Conservation (phyloP, 2,329 filamentous ascomycete species). For the Talaromyces sp. region DNA sequence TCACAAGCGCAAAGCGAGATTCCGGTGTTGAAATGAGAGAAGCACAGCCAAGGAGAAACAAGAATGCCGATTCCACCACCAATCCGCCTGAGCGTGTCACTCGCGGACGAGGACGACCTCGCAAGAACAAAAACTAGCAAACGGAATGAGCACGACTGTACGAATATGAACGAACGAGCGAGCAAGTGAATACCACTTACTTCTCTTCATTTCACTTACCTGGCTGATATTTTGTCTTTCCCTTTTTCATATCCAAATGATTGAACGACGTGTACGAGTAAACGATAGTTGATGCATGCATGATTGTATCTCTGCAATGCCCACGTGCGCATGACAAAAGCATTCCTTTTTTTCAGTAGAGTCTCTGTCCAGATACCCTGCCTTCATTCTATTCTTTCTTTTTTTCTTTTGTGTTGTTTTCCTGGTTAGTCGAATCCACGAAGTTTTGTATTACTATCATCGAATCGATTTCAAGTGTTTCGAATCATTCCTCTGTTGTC, state of each 20-base stretch:
- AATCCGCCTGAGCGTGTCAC: background rate
- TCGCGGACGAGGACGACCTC: constrained; percentile 2
- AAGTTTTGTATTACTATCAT: background rate
- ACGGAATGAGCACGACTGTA: background rate
- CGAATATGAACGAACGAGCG: background rate
- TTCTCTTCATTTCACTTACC: background rate
- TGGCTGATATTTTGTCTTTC: background rate
- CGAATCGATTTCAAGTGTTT: background rate
- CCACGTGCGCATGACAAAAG: background rate
- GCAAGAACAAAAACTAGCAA: background rate
- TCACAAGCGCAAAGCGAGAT: background rate
- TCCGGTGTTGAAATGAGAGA: background rate
- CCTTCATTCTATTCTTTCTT: background rate
- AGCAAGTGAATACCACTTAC: background rate
- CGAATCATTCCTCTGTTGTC: background rate
- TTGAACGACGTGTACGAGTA: background rate
- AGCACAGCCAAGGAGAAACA: background rate
- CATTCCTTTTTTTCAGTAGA: background rate
- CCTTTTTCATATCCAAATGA: background rate
- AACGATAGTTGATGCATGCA: background rate
- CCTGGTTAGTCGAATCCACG: background rate
- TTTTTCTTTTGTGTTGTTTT: background rate
- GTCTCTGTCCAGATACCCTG: background rate
- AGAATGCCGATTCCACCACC: background rate
- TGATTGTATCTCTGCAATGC: background rate